Evolutionary conservation across 1,139 yeast genomes (phyloP).

Genomic region (Casaregolazyma suthepensis): DNA sequence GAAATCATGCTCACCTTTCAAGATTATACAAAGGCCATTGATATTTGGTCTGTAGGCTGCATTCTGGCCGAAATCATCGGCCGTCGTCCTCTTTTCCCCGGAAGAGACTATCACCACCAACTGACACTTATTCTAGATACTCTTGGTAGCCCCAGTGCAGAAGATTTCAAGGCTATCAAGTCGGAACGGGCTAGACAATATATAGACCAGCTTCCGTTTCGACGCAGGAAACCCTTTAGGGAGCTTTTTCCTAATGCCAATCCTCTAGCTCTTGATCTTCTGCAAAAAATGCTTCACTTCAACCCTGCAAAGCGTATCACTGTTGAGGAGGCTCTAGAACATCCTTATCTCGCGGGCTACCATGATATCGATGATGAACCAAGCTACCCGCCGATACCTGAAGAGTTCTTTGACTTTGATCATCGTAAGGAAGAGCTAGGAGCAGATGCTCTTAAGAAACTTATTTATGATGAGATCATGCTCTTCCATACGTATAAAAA

Average conservation of each 20-base stretch:
- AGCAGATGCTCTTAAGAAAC: conserved; percentile 60
- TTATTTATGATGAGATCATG: conserved; percentile 60
- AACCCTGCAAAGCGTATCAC: conserved; percentile 74
- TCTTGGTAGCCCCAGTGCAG: conserved; percentile 82
- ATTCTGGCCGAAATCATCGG: conserved; percentile 87
- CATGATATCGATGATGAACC: conserved; percentile 88
- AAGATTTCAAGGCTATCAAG: conserved; percentile 74
- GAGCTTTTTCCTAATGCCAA: conserved; percentile 50
- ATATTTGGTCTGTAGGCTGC: conserved; percentile 96
- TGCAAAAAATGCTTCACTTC: conserved; percentile 69
- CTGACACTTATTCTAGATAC: conserved; percentile 80
- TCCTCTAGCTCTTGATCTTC: conserved; percentile 70
- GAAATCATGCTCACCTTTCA: conserved; percentile 94
- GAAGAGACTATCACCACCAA: conserved; percentile 90
- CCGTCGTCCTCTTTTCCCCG: conserved; percentile 88
- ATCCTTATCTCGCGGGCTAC: conserved; percentile 73
- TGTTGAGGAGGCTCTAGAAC: conserved; percentile 73
- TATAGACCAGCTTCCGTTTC: conserved; percentile 65
- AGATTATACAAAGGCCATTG: conserved; percentile 90
- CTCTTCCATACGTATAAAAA: neutral
- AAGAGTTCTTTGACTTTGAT: conserved; percentile 79
- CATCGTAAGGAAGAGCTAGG: conserved; percentile 63
- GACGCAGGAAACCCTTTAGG: conserved; percentile 49
- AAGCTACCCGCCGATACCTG: conserved; percentile 62
- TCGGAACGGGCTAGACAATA: conserved; percentile 83